These are phyloP conservation scores for Podospora conica DNA, from an alignment of 495 filamentous ascomycete species.

Conservation along the genomic window DNA sequence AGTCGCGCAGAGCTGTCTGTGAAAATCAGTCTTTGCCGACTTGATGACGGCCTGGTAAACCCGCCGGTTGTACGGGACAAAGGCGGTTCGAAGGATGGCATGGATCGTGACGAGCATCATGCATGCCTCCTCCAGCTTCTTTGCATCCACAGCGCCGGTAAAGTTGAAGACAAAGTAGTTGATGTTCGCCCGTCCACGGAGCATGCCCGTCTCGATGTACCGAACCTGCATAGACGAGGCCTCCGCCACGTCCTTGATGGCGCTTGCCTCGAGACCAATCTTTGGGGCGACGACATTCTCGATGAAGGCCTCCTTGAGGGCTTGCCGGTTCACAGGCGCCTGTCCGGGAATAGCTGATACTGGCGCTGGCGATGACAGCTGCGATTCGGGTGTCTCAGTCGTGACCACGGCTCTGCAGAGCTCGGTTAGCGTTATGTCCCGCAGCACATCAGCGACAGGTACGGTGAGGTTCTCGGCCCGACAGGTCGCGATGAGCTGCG, in stretches of 20 bases:
- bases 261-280: constrained; percentile 28
- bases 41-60: constrained; percentile 42
- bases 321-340: constrained; percentile 7
- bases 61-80: constrained; percentile 36
- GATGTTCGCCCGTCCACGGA: constrained; percentile 34
- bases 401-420: constrained; percentile 30
- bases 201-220: constrained; percentile 43
- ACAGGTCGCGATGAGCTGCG: constrained; percentile 36
- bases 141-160: constrained; percentile 33
- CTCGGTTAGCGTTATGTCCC: constrained; percentile 32
- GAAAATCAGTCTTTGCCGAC: constrained; percentile 34
- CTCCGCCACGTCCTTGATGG: constrained; percentile 39
- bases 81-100: constrained; percentile 41
- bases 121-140: constrained; percentile 41
- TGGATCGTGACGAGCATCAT: constrained; percentile 34
- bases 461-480: constrained; percentile 31
- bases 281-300: constrained; percentile 31
- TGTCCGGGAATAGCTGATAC: constrained; percentile 5
- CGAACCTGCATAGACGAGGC: constrained; percentile 39
- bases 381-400: constrained; percentile 13
- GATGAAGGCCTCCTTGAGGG: constrained; percentile 26
- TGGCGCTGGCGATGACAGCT: constrained; percentile 9
- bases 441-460: constrained; percentile 35
- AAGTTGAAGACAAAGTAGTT: constrained; percentile 42
- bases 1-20: constrained; percentile 34